phyloP scores from a whole-genome alignment of 345 rosid genomes.

The rapeseed (Brassica napus) region Da-Ae NC_063452.1:16236001-16236500 shows the following conservation, averaged over 20 bases:
- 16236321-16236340: background rate
- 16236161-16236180: background rate
- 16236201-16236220: background rate
- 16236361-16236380: background rate
- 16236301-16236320: background rate
- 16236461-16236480: too few species aligned
- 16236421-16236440: background rate
- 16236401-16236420: background rate
- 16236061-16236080: constrained; percentile 89
- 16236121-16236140: background rate
- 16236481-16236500: too few species aligned
- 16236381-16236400: background rate
- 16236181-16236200: background rate
- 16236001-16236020: constrained; percentile 80
- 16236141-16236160: background rate
- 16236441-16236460: too few species aligned
- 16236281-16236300: background rate
- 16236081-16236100: constrained; percentile 87
- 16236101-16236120: constrained; percentile 53
- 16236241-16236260: background rate
- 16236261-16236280: background rate
- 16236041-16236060: constrained; percentile 75
- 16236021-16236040: constrained; percentile 77
- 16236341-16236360: background rate
- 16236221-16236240: background rate